Percentiles rank a stretch among this genome's conserved stretches.
phyloP scores from a whole-genome alignment of 441 rosid species.

The Adansonia grandidieri region DNA sequence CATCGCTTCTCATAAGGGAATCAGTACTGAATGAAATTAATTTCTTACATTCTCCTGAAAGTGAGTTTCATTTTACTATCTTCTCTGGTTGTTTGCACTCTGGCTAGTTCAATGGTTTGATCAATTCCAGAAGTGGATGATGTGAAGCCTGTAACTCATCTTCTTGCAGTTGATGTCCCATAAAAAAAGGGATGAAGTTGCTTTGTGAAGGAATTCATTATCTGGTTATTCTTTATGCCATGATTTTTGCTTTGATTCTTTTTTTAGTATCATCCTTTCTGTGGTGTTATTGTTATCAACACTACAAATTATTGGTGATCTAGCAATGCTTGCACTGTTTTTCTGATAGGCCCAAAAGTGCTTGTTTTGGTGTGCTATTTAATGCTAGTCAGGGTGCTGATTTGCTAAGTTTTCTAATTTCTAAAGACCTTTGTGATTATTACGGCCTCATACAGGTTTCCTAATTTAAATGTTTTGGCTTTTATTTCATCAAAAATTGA shows the following conservation, averaged over 20 bases:
- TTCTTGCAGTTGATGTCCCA: slow-evolving; percentile 76
- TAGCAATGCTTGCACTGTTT: slow-evolving; percentile 31
- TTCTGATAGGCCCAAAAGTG: slow-evolving; percentile 75
- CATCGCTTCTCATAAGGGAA: too few relatives aligned
- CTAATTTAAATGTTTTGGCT: slow-evolving; percentile 5
- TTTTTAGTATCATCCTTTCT: slow-evolving; percentile 20
- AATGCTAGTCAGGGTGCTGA: slow-evolving; percentile 56
- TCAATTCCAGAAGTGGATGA: slow-evolving; percentile 69
- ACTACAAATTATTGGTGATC: slow-evolving; percentile 30
- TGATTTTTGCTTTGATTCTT: slow-evolving; percentile 18
- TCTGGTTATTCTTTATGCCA: slow-evolving; percentile 60
- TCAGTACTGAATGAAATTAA: too few relatives aligned
- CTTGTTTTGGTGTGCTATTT: slow-evolving; percentile 87
- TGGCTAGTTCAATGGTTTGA: slow-evolving; percentile 35
- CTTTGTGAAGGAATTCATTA: slow-evolving; percentile 86
- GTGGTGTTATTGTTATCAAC: slow-evolving; percentile 18
- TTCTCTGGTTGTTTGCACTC: slow-evolving; percentile 25
- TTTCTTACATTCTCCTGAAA: too few relatives aligned
- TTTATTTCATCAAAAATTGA: neutral
- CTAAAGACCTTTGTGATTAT: slow-evolving; percentile 70
- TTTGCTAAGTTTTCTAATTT: slow-evolving; percentile 60
- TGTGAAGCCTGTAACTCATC: slow-evolving; percentile 95
- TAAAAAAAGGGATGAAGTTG: slow-evolving; percentile 77
- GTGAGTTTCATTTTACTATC: neutral
- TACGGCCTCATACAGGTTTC: slow-evolving; percentile 76